Conservation (phyloP, 345 rosid genomes). For the Eucalyptus pumila region DNA sequence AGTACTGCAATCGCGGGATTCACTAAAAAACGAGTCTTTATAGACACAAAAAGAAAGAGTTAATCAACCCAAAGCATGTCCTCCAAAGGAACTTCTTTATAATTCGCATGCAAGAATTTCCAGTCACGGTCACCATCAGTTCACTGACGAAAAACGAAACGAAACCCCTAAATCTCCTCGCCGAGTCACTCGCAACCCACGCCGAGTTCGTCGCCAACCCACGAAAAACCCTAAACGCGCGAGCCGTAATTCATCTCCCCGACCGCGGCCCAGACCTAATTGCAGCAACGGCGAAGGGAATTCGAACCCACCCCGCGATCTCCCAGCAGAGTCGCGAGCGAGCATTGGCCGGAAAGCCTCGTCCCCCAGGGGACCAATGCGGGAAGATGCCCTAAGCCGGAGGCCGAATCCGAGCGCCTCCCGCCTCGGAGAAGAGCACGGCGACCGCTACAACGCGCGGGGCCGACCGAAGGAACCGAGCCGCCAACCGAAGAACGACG, state of each 20-base stretch:
- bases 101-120: background rate
- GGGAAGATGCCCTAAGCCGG: background rate
- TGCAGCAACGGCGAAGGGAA: background rate
- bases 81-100: background rate
- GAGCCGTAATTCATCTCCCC: background rate
- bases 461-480: background rate
- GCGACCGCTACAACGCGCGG: background rate
- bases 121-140: background rate
- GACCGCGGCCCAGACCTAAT: background rate
- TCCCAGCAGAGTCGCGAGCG: background rate
- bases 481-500: background rate
- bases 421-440: background rate
- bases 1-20: background rate
- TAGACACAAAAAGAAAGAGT: background rate
- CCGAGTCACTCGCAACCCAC: background rate
- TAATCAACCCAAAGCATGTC: background rate
- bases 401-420: background rate
- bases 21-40: background rate
- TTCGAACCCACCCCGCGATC: background rate
- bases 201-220: background rate
- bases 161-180: background rate
- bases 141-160: background rate
- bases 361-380: background rate
- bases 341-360: background rate
- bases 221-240: background rate